Conservation (phyloP, 164 flowering plant genomes). For the Macadamia integrifolia region DNA sequence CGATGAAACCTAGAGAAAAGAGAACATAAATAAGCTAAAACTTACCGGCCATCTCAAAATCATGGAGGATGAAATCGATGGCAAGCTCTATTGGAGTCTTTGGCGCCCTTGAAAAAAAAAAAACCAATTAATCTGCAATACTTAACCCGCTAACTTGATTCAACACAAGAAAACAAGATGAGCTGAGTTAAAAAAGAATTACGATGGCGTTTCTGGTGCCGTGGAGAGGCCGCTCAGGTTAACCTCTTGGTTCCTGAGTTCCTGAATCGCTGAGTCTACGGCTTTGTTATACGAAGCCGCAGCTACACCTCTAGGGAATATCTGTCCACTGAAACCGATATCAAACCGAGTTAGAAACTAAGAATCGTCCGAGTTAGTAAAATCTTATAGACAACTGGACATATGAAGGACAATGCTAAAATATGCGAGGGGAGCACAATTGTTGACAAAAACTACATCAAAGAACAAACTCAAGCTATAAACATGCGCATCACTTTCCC, state of each 20-base stretch:
- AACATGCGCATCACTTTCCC: background rate
- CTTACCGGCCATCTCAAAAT: constrained; percentile 94
- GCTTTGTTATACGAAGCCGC: constrained; percentile 80
- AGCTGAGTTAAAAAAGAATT: background rate
- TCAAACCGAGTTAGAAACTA: constrained; percentile 1
- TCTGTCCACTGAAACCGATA: constrained; percentile 57
- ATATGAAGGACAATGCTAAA: constrained; percentile 2
- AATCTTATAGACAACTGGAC: no score
- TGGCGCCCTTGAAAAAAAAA: constrained; percentile 35
- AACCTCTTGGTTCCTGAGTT: constrained; percentile 41
- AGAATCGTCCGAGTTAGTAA: background rate
- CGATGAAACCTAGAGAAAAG: background rate
- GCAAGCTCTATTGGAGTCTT: constrained; percentile 90
- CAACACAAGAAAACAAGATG: background rate
- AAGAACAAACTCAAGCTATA: background rate
- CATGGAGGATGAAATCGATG: constrained; percentile 90
- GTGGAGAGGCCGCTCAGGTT: constrained; percentile 15
- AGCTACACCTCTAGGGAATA: constrained; percentile 75
- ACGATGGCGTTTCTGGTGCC: constrained; percentile 34
- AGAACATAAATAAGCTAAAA: background rate
- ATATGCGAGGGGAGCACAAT: constrained; percentile 8
- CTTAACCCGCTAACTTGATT: no score
- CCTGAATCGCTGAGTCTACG: constrained; percentile 71
- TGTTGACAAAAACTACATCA: background rate
- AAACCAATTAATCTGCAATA: background rate